Base-by-base conservation (phyloP, 257 asterid species). In the Knoxia roxburghii region DNA sequence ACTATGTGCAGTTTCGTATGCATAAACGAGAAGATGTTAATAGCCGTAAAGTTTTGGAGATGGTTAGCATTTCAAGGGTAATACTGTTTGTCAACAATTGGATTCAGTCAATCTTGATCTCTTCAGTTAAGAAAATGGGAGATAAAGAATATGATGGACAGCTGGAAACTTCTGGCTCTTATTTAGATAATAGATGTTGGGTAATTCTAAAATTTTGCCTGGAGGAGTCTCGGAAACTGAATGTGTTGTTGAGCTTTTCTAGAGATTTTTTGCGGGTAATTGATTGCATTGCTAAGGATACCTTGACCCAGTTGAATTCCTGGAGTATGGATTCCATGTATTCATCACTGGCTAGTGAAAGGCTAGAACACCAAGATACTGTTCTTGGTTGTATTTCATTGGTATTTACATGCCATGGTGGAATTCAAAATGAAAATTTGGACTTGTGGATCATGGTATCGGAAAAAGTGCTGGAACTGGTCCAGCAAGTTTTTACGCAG, bases 121-220 rank as follows among this genome's bases (percentile, higher is more conserved):
- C 91, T 57, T 81, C 89, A 0, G 89, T 75, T 65, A 86, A 86
- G 87, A 77, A 81, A 79, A 75, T n/a, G 70, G 79, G 78, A 61
- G 77, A 26, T 3, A 72, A 69, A 69, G 84, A 75, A 72, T 73
- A 59, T 48, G 75, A 69, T 43, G 50, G 49, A 39, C 74, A 72
- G 68, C 60, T 48, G 68, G 82, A 69, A 75, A 75, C 76, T 67
- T 45, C 79, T 57, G 87, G 77, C 39, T 77, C 81, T 8, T 74
- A 81, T 72, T 82, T 82, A 79, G 95, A 92, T 76, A 58, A 62
- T 56, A 90, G 86, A 67, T 88, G 90, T 76, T 93, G 97, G 98
- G 75, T 73, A 62, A 74, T 93, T 72, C 76, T 90, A 40, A 86
- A 70, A 49, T 93, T 88, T 84, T 86, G 95, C 80, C 72, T 93